These are phyloP conservation scores for Aciculoconidium aculeatum DNA, from an alignment of 805 yeast species.

Conservation along the genomic window DNA sequence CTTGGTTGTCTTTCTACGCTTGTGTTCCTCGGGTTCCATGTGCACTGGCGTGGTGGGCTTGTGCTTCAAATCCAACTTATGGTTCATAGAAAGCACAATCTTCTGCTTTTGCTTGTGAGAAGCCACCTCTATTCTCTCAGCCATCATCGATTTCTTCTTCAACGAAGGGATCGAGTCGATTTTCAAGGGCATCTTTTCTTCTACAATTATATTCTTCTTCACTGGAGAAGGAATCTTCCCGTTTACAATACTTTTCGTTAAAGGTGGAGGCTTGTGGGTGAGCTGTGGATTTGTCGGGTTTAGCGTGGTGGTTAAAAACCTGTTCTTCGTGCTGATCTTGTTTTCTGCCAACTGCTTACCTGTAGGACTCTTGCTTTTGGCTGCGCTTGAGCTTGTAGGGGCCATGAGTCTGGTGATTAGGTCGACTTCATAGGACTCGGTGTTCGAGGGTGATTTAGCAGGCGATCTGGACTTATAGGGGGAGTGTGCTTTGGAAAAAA, in stretches of 20 bases:
- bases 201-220: slow-evolving; percentile 7
- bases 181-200: slow-evolving; percentile 10
- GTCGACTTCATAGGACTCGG: slow-evolving; percentile 7
- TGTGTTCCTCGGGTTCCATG: slow-evolving; percentile 26
- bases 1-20: slow-evolving; percentile 29
- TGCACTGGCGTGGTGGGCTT: slow-evolving; percentile 31
- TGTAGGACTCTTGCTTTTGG: slow-evolving; percentile 13
- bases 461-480: slow-evolving; percentile 1
- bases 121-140: slow-evolving; percentile 22
- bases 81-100: slow-evolving; percentile 20
- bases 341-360: slow-evolving; percentile 6
- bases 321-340: slow-evolving; percentile 17
- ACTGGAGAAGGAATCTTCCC: slow-evolving; percentile 11
- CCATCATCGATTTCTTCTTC: slow-evolving; percentile 25
- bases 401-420: slow-evolving; percentile 18
- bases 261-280: slow-evolving; percentile 11
- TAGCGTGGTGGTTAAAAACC: slow-evolving; percentile 31
- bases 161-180: slow-evolving; percentile 17
- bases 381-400: slow-evolving; percentile 28
- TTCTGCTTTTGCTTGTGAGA: slow-evolving; percentile 22
- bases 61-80: slow-evolving; percentile 10
- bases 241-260: slow-evolving; percentile 7
- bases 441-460: slow-evolving; percentile 1
- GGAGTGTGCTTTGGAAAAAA: too few relatives aligned
- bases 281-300: slow-evolving; percentile 26